Evolutionary conservation across 106 monocot species (phyloP).

Genomic region (Acanthochlamys bracteata): DNA sequence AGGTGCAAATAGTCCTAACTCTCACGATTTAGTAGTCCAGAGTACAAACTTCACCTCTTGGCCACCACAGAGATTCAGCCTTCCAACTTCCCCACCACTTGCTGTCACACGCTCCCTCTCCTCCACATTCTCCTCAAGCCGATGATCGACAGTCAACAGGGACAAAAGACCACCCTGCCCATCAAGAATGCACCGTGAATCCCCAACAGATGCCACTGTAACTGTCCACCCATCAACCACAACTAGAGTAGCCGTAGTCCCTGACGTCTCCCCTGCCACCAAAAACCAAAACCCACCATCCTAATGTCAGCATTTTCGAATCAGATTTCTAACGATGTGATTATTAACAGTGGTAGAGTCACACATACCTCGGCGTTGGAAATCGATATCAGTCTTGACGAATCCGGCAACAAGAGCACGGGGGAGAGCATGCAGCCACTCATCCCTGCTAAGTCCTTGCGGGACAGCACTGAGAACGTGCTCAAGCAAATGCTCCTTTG

Average conservation of each 20-base stretch:
- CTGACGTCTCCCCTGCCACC: conserved; percentile 62
- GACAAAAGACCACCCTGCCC: conserved; percentile 62
- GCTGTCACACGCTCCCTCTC: conserved; percentile 92
- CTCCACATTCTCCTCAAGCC: conserved; percentile 90
- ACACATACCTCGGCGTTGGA: conserved; percentile 68
- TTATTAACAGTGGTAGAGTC: neutral
- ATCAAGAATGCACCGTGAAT: conserved; percentile 91
- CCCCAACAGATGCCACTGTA: conserved; percentile 92
- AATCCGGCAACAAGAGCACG: conserved; percentile 84
- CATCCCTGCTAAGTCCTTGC: conserved; percentile 62
- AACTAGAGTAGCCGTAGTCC: conserved; percentile 85
- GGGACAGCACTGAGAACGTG: conserved; percentile 80
- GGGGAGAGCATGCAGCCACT: conserved; percentile 83
- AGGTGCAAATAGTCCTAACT: too few species aligned
- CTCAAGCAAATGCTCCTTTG: conserved; percentile 78
- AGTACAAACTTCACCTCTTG: conserved; percentile 44
- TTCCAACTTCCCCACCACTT: conserved; percentile 92
- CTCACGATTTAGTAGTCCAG: neutral
- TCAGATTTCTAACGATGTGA: neutral
- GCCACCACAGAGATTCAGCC: conserved; percentile 80
- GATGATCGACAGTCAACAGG: conserved; percentile 82
- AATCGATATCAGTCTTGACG: conserved; percentile 93
- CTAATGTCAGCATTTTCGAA: conserved; percentile 6
- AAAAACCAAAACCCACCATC: neutral
- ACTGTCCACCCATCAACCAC: conserved; percentile 87